Percentiles rank a stretch among this genome's conserved stretches.
Evolutionary conservation across 768 basidiomycete genomes (phyloP).

Genomic region (Psilocybe cyanescens): DNA sequence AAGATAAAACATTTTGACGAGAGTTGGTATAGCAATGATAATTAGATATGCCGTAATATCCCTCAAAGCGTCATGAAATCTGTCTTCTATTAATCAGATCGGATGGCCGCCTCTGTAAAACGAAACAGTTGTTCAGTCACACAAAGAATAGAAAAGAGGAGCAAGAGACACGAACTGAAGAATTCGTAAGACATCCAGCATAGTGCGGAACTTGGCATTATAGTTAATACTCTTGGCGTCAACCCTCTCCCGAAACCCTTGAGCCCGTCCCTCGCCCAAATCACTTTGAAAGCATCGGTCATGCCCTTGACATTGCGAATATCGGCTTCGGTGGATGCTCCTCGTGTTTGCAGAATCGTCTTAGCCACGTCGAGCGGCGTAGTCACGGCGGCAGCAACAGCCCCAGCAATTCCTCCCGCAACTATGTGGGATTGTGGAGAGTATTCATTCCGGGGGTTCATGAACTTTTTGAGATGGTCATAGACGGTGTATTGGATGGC

Average conservation of each 20-base stretch:
- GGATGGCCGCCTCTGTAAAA: conserved; percentile 65
- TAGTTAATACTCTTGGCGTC: conserved; percentile 89
- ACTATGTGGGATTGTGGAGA: conserved; percentile 93
- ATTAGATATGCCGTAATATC: conserved; percentile 11
- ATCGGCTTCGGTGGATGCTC: conserved; percentile 82
- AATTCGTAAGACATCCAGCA: conserved; percentile 99
- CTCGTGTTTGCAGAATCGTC: conserved; percentile 94
- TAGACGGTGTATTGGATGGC: conserved; percentile 98
- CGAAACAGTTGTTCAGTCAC: conserved; percentile 6
- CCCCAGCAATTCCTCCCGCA: conserved; percentile 92
- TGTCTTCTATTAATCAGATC: conserved; percentile 39
- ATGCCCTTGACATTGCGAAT: conserved; percentile 87
- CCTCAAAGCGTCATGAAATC: not conserved
- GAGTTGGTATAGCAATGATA: conserved; percentile 14
- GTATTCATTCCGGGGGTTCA: conserved; percentile 88
- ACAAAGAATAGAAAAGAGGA: conserved; percentile 9
- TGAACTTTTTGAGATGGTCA: conserved; percentile 83
- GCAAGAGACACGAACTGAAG: conserved; percentile 72
- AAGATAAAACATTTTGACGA: conserved; percentile 2
- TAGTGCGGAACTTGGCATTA: conserved; percentile 95
- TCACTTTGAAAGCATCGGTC: conserved; percentile 85
- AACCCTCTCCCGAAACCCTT: conserved; percentile 88
- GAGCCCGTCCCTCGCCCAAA: conserved; percentile 84
- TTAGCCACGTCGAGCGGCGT: conserved; percentile 98
- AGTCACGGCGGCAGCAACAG: conserved; percentile 92